Evolutionary conservation across 2,329 filamentous ascomycete species (phyloP).

Genomic region (Trichoderma brevicompactum): DNA sequence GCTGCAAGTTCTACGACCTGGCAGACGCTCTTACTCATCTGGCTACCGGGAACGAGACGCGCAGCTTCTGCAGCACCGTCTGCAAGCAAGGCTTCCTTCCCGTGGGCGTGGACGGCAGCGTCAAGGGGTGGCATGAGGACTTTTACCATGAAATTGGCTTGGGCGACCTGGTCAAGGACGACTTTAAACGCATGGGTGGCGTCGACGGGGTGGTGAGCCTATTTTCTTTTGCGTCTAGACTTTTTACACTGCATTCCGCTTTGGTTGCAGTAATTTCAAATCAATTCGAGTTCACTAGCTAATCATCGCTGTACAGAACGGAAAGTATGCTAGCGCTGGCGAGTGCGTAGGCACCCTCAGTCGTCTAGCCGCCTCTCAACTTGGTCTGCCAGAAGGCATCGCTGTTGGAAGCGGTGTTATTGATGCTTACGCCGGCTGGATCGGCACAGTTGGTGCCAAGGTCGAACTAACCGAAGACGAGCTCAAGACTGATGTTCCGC

Average conservation of each 20-base stretch:
- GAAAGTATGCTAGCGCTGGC: slow-evolving; percentile 86
- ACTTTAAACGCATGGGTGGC: slow-evolving; percentile 92
- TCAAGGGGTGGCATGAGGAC: slow-evolving; percentile 97
- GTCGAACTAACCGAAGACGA: slow-evolving; percentile 72
- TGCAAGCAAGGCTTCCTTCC: slow-evolving; percentile 98
- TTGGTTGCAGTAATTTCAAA: not conserved
- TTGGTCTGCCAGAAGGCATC: slow-evolving; percentile 84
- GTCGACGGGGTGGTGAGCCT: slow-evolving; percentile 88
- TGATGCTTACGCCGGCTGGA: slow-evolving; percentile 98
- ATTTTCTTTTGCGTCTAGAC: slow-evolving; percentile 36
- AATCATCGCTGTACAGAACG: slow-evolving; percentile 66
- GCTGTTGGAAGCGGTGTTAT: slow-evolving; percentile 96
- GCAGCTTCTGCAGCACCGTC: slow-evolving; percentile 94
- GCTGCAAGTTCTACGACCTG: slow-evolving; percentile 97
- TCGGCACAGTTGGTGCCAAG: slow-evolving; percentile 97
- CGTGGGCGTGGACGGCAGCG: slow-evolving; percentile 94
- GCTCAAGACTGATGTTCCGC: slow-evolving; percentile 67
- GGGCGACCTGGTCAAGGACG: slow-evolving; percentile 78
- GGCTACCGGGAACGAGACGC: slow-evolving; percentile 86
- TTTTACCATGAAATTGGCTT: slow-evolving; percentile 88
- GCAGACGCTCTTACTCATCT: slow-evolving; percentile 92
- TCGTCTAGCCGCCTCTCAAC: slow-evolving; percentile 78
- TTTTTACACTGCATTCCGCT: slow-evolving; percentile 25
- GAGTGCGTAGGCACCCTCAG: slow-evolving; percentile 86
- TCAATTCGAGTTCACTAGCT: not conserved